phyloP scores from a whole-genome alignment of 805 yeast species.

The Wickerhamiella brachini region DNA sequence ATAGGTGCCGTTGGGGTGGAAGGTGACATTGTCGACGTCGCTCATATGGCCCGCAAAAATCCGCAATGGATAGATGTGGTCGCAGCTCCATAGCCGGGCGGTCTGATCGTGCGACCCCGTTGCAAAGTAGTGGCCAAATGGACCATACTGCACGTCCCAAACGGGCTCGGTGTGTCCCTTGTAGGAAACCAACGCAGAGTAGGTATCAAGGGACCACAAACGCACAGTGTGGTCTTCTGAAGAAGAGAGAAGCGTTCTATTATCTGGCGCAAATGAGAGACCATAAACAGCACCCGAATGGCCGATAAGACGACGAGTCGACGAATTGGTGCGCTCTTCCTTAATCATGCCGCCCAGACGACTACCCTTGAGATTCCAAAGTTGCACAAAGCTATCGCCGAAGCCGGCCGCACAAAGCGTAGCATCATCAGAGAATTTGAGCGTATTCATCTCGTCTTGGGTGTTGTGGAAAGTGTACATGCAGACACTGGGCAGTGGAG shows the following conservation, averaged over 20 bases:
- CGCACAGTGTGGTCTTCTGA: constrained; percentile 89
- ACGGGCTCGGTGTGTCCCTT: constrained; percentile 94
- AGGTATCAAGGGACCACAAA: constrained; percentile 88
- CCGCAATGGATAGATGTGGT: constrained; percentile 89
- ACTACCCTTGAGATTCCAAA: constrained; percentile 90
- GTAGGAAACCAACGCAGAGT: constrained; percentile 78
- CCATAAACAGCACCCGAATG: constrained; percentile 94
- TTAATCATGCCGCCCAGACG: constrained; percentile 38
- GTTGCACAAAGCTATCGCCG: constrained; percentile 76
- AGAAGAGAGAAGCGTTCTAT: constrained; percentile 59
- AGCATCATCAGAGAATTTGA: constrained; percentile 79
- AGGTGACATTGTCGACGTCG: constrained; percentile 88
- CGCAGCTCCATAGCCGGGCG: constrained; percentile 95
- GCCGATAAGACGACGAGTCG: constrained; percentile 52
- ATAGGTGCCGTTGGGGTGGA: constrained; percentile 94
- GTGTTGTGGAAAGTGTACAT: constrained; percentile 98
- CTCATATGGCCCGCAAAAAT: constrained; percentile 95
- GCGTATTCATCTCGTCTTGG: constrained; percentile 70
- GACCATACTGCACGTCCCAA: constrained; percentile 94
- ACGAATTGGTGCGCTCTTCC: constrained; percentile 18
- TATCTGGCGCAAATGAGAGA: constrained; percentile 80
- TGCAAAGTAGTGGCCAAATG: constrained; percentile 95
- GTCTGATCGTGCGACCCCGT: constrained; percentile 97
- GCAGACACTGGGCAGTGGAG: constrained; percentile 85
- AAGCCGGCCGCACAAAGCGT: constrained; percentile 87